Evolutionary conservation across 1,139 yeast species (phyloP), one percentile per base, ranked within the genome.

Genomic region (Lodderomyces metapsilosis): DNA sequence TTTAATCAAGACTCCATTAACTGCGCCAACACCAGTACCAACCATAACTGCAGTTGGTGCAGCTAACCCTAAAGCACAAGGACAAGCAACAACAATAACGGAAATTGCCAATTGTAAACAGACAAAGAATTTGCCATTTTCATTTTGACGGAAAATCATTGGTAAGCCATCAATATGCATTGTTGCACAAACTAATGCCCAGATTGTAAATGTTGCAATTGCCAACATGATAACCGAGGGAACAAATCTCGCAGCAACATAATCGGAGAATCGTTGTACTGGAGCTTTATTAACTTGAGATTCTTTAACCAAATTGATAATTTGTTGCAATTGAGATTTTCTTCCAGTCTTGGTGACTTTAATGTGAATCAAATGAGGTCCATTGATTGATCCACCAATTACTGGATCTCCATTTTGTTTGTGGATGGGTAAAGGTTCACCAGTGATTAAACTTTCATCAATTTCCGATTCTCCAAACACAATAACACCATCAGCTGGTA

Each of bases 41-140:
- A 92, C 98, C 97, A 92, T 91, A 3, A 94, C 88, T 0, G 98
- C 98, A 1, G 98, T 92, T 0, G 98, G 98, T 0, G 98, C 95
- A 7, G 97, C 97, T 40, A 92, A 72, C 1, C 98, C 98, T 24
- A 92, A 68, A 0, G 98, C 98, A 74, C 98, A 92, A 0, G 98
- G 98, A 64, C 98, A 92, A 0, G 98, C 98, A 37, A 92, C 97
- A 10, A 92, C 96, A 51, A 92, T 78, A 7, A 92, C 98, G 4
- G 96, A 84, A 32, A 94, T 92, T n/a, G 95, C 85, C 38, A 91
- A 72, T 53, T 86, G 82, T 45, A 92, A 65, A 55, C 96, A 81
- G 21, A 81, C 80, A 62, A 78, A 83, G 51, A 78, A 75, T 48
- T 77, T 75, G 4, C 91, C 88, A 51, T 77, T 72, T 16, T 59